Base-by-base conservation (phyloP, 352 stramenopile species). In the Pythium chondricola region DNA sequence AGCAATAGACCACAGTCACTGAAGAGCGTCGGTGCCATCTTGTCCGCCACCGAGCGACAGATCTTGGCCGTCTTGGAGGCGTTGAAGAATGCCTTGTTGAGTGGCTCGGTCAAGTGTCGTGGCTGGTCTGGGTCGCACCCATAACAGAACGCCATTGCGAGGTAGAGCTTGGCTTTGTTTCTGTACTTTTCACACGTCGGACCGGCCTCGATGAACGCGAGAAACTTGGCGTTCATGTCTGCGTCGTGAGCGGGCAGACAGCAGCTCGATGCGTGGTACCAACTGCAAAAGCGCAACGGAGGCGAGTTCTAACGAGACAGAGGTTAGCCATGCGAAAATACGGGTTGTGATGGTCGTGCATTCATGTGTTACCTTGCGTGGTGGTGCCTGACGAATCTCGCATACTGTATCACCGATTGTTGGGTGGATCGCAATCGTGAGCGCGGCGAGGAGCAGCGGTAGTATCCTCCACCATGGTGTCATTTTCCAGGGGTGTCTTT, bases 221-320 rank as follows among this genome's bases (percentile, higher is more conserved):
- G 55, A 44, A 88, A 88, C 38, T 76, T 77, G 25, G 40, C 45
- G 25, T 69, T 67, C 45, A 88, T 79, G 48, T 88, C 74, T 8
- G 63, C 61, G 39, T 92, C 80, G 38, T 86, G 71, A 1, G 58
- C 75, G 9, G 80, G 75, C 14, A 89, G 49, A 47, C 74, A 89
- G 56, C 80, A 92, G 50, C 76, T 85, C 27, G 44, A 51, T 20
- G 43, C 8, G 18, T 60, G 67, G 51, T 88, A 88, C 74, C 70
- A 87, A 58, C 81, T 89, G 66, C 80, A 89, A 56, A 89, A 89
- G 2, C 67, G 58, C 21, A 89, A 45, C n/a, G 74, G 78, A 17
- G 72, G 72, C 4, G 55, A 22, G 41, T 81, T 89, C 72, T 89
- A 27, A 11, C 25, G 13, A 43, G 30, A 48, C 11, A 29, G 36